Evolutionary conservation across 306 rosid species (phyloP).

Genomic region (Malus asiatica): DNA sequence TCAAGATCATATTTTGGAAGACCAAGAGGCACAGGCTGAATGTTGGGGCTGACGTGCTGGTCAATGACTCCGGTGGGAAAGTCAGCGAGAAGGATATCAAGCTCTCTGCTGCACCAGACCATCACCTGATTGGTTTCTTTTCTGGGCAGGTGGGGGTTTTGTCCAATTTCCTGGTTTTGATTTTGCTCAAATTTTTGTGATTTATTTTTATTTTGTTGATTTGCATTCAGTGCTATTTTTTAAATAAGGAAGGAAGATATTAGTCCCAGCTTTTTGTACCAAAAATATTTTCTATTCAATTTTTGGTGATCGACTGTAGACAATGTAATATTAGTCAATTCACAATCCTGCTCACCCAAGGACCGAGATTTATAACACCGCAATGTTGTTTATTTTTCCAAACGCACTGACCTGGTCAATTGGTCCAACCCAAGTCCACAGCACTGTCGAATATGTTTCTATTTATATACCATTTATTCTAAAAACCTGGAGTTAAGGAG

Average conservation of each 20-base stretch:
- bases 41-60: conserved; percentile 47
- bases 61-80: conserved; percentile 31
- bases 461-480: not conserved
- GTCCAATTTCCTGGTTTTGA: conserved; percentile 13
- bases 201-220: not conserved
- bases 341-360: no score
- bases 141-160: conserved; percentile 30
- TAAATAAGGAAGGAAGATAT: not conserved
- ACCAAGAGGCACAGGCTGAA: conserved; percentile 38
- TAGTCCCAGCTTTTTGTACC: not conserved
- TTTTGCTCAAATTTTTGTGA: conserved; percentile 15
- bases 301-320: no score
- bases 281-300: not conserved
- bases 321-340: no score
- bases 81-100: conserved; percentile 22
- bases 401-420: not conserved
- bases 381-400: no score
- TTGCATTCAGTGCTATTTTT: not conserved
- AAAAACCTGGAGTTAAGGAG: not conserved
- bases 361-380: no score
- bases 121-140: not conserved
- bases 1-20: conserved; percentile 58
- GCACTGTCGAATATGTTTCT: not conserved
- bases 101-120: conserved; percentile 48
- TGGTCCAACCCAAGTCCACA: not conserved